Base-by-base conservation (phyloP, 1,139 yeast species). In the Suhomyces bokatorum region DNA sequence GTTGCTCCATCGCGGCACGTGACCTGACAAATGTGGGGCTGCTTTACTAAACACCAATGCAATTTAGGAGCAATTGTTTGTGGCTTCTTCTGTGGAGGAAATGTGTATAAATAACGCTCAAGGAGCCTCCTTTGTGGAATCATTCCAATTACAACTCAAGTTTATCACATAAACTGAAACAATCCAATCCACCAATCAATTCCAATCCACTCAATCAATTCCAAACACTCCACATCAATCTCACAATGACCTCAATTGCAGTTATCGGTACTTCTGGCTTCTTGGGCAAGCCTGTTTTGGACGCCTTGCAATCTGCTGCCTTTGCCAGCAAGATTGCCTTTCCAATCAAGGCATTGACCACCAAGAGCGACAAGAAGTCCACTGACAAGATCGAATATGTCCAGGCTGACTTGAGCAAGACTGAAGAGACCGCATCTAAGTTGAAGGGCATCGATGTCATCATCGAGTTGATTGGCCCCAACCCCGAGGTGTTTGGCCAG, bases 271-370 rank as follows among this genome's bases (percentile, higher is more conserved):
- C 73, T 40, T 67, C 72, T 47, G 87, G 88, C 28, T 50, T 62
- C 49, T 63, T 83, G 38, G 86, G 84, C 30, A 56, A 63, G 45
- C 77, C 79, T 37, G 64, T 70, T 16, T 44, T 81, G 31, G 64
- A 64, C 2, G 81, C 82, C 4, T 62, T 81, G 39, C 55, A 70
- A 10, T 66, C 77, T 7, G 58, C 71, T n/a, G 50, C 63, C 14
- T 80, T 80, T 55, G 64, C 65, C 15, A 63, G 63, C 46, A 75
- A 77, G 50, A 60, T 76, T 49, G 50, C 67, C 9, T 65, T 68
- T 37, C 87, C 87, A 27, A 64, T 83, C 48, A 70, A 71, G 52
- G 80, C 77, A 0, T 54, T 82, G 45, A 70, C 85, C 20, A 65
- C 81, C 53, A 31, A 27, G 27, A 65, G 71, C 35, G 67, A 64